Evolutionary conservation across 2,329 filamentous ascomycete genomes (phyloP), one percentile per base, ranked within the genome.

Genomic region (Cercospora brassicicola): DNA sequence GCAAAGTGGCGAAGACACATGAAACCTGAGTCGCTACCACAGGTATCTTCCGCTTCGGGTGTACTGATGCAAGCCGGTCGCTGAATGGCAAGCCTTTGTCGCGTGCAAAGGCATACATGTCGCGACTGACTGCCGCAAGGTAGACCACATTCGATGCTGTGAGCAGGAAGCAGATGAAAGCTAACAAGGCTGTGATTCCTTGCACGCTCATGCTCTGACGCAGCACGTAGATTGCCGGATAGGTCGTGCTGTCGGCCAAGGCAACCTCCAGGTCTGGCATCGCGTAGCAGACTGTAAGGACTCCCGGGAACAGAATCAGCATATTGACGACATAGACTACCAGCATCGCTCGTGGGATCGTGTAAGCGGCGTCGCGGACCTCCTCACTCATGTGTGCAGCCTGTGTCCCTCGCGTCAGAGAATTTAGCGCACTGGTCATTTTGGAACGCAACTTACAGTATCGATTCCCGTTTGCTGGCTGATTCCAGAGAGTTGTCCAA

Each of bases 1-100:
- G 67, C 5, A 75, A 63, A 8, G 30, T 57, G 15, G 86, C 84
- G 0, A 87, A 84, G 1, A 86, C 85, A 1, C 88, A 81, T 69
- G 84, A 83, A 3, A 84, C 84, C 11, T 67, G 59, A 4, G 28
- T 63, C 15, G 74, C 73, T n/a, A 67, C 59, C 55, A 71, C 62
- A 7, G 73, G 70, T 10, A 75, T 69, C 28, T 67, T 57, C 10
- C 64, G 62, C 9, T 51, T 65, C 10, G 66, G 57, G 28, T 68
- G 33, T 5, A 75, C 72, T 10, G 59, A 66, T 30, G 59, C 75
- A 7, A 84, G 78, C 42, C 77, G 78, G 1, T 70, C 28, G 20
- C 73, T 71, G 66, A 76, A 83, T 0, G 79, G 79, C 20, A 78
- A 62, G 6, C 77, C 79, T 30, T 77, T 71, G 65, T 81, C 80